Base-by-base conservation (phyloP, 306 rosid genomes). In the Abrus pulchellus region DNA sequence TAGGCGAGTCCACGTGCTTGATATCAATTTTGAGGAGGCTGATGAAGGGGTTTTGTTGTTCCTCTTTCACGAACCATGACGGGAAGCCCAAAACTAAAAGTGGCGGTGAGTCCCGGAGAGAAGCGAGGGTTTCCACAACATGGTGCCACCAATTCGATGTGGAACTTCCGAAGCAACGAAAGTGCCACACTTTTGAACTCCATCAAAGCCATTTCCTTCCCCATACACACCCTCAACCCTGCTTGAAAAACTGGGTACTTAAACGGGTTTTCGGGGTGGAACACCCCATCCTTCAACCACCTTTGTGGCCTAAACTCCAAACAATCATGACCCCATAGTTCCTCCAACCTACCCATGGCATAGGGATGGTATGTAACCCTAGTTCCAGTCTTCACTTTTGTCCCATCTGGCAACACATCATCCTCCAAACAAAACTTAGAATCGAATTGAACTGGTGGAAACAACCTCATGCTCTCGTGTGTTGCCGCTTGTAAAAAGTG, bases 311-410 rank as follows among this genome's bases (percentile, higher is more conserved):
- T 82, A 77, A 89, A 92, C 60, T 92, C 87, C 32, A 82, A 45
- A 20, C 89, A 92, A 29, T 92, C 90, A 0, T 84, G 11, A 0
- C 97, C 97, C 97, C 97, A 92, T 11, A 86, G 81, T 30, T 89
- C 92, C 45, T 82, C 83, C 12, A 78, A 33, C 75, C 97, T 84
- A 47, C 92, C 94, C 97, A 92, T 92, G 1, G 97, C 94, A 3
- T 92, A 92, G 0, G 92, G 87, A 41, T 92, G 94, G 78, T 90
- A 92, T 2, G 94, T 92, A 78, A 92, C 97, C 85, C 97, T 88
- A 80, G 97, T 90, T n/a, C 94, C 97, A 43, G 83, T 81, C 82
- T 67, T 84, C 64, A 92, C 93, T 2, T 9, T n/a, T 0, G 90
- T 89, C 52, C 97, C 97, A 30, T 92, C 94, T 0, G 93, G 94